These are phyloP conservation scores for Dactylella cylindrospora DNA, from an alignment of 2,329 filamentous ascomycete genomes.

Conservation along the genomic window DNA sequence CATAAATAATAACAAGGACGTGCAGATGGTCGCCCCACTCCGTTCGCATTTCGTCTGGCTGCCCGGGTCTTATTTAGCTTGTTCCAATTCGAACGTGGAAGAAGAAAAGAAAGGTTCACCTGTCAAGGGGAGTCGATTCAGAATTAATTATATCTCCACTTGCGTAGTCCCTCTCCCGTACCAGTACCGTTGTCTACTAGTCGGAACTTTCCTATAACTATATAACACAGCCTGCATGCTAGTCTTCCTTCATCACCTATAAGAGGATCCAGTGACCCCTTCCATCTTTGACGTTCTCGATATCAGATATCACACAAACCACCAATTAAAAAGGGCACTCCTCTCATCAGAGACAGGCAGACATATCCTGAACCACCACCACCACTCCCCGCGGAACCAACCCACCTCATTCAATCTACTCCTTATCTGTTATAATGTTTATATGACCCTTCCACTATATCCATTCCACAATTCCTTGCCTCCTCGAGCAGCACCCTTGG, in stretches of 20 bases:
- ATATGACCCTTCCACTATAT: too few species aligned
- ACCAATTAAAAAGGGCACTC: slow-evolving; percentile 15
- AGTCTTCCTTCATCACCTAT: slow-evolving; percentile 37
- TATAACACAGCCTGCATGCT: slow-evolving; percentile 36
- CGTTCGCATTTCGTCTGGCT: slow-evolving; percentile 34
- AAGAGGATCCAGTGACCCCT: slow-evolving; percentile 43
- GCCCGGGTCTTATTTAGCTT: slow-evolving; percentile 39
- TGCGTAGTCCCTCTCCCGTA: slow-evolving; percentile 31
- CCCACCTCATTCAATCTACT: too few species aligned
- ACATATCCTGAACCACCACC: slow-evolving; percentile 21
- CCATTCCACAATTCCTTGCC: too few species aligned
- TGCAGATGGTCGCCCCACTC: slow-evolving; percentile 44
- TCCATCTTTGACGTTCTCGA: slow-evolving; percentile 25
- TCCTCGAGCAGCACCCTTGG: too few species aligned
- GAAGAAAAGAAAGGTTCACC: too few species aligned
- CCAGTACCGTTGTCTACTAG: slow-evolving; percentile 44
- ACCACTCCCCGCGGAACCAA: slow-evolving; percentile 14
- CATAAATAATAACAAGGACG: slow-evolving; percentile 44
- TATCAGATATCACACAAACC: slow-evolving; percentile 31
- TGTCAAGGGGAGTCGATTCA: slow-evolving; percentile 45
- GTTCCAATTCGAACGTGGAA: slow-evolving; percentile 41
- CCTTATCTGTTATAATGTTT: too few species aligned
- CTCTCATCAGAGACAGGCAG: background rate
- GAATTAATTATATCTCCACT: slow-evolving; percentile 45
- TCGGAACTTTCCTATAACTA: slow-evolving; percentile 42